phyloP scores from a whole-genome alignment of 2,329 filamentous ascomycete species.

The Bipolaris cookei region DNA sequence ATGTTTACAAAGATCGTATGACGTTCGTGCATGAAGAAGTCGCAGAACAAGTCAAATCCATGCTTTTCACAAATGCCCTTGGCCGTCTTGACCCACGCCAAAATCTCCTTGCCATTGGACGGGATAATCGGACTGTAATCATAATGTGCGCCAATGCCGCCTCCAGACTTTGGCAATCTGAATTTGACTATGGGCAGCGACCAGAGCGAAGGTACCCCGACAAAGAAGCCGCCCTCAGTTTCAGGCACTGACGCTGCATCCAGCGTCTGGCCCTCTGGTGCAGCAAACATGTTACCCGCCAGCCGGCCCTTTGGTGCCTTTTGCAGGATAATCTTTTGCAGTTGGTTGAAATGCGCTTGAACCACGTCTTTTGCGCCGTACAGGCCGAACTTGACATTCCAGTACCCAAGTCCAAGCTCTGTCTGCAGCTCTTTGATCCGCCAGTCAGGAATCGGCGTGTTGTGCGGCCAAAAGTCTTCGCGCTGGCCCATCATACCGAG shows the following conservation, averaged over 20 bases:
- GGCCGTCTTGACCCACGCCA: conserved; percentile 53
- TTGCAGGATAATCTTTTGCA: conserved; percentile 45
- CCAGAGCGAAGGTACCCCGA: conserved; percentile 41
- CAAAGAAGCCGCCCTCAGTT: conserved; percentile 40
- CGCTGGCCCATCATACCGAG: conserved; percentile 53
- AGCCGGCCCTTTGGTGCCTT: conserved; percentile 51
- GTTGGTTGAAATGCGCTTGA: conserved; percentile 54
- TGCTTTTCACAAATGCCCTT: conserved; percentile 53
- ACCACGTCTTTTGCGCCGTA: conserved; percentile 53
- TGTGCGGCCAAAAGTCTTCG: conserved; percentile 54
- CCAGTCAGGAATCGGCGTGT: conserved; percentile 56
- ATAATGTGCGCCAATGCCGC: conserved; percentile 42
- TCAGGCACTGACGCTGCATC: conserved; percentile 47
- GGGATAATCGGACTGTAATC: conserved; percentile 45
- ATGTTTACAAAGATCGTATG: conserved; percentile 58
- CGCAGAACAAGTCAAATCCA: conserved; percentile 54
- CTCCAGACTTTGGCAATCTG: conserved; percentile 35
- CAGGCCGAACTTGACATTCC: conserved; percentile 56
- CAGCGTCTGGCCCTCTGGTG: conserved; percentile 48
- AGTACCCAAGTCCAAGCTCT: conserved; percentile 53
- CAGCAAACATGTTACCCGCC: conserved; percentile 48
- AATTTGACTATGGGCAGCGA: conserved; percentile 44
- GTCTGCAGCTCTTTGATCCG: conserved; percentile 53
- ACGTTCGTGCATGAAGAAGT: conserved; percentile 58
- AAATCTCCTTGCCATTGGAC: conserved; percentile 47